Conservation (phyloP, 768 basidiomycete species). For the Amanita polypyramis region DNA sequence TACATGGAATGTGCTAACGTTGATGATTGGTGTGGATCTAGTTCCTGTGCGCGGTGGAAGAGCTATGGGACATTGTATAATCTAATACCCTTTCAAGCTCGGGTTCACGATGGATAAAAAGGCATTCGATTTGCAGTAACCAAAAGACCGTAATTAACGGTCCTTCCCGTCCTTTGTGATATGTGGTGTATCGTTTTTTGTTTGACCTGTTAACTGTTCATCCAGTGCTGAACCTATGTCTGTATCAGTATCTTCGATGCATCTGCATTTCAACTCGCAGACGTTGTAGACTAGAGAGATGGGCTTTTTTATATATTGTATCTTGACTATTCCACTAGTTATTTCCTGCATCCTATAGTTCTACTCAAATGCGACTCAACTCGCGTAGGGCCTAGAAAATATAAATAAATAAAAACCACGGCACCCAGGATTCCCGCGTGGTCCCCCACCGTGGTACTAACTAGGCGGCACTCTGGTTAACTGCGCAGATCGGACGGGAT, state of each 20-base stretch:
- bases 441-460: too few relatives aligned
- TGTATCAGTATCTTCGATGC: constrained; percentile 18
- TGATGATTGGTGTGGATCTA: constrained; percentile 20
- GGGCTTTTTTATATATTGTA: neutral
- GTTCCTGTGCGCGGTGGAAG: constrained; percentile 90
- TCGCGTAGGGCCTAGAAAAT: too few relatives aligned
- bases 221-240: constrained; percentile 5
- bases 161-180: constrained; percentile 5
- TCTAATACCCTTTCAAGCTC: neutral
- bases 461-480: too few relatives aligned
- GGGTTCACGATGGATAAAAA: too few relatives aligned
- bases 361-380: too few relatives aligned
- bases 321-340: neutral
- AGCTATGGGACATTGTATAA: constrained; percentile 89
- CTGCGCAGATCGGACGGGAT: too few relatives aligned
- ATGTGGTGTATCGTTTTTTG: constrained; percentile 1
- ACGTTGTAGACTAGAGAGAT: constrained; percentile 6
- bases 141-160: neutral
- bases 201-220: neutral
- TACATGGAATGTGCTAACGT: too few relatives aligned
- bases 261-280: constrained; percentile 40
- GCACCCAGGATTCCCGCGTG: too few relatives aligned
- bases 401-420: too few relatives aligned
- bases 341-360: too few relatives aligned
- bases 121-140: neutral